phyloP scores from a whole-genome alignment of 805 yeast species.

The Suhomyces sp. region DNA sequence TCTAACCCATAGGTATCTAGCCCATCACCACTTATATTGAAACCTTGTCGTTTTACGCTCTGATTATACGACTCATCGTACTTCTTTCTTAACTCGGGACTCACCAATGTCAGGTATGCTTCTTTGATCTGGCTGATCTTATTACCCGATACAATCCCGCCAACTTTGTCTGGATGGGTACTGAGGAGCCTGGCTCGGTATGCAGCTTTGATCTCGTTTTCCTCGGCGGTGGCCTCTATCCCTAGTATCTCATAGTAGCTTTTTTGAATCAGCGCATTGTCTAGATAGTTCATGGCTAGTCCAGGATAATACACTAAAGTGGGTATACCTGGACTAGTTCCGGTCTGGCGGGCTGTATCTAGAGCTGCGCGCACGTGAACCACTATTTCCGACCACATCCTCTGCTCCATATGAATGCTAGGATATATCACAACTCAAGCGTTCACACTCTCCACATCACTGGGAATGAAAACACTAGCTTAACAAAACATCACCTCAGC shows the following conservation, averaged over 20 bases:
- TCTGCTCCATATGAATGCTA: neutral
- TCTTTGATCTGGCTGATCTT: constrained; percentile 38
- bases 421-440: neutral
- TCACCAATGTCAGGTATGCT: constrained; percentile 61
- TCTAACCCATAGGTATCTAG: constrained; percentile 65
- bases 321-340: neutral
- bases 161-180: constrained; percentile 76
- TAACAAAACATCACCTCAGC: neutral
- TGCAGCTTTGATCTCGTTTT: constrained; percentile 52
- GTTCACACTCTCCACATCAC: neutral
- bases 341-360: neutral
- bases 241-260: constrained; percentile 61
- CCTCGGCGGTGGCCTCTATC: constrained; percentile 36
- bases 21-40: constrained; percentile 56
- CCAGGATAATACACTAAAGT: neutral
- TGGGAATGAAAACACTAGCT: neutral
- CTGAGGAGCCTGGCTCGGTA: constrained; percentile 58
- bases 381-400: neutral
- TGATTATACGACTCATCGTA: constrained; percentile 51
- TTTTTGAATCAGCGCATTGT: constrained; percentile 1
- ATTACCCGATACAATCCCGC: constrained; percentile 1
- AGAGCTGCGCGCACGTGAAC: neutral
- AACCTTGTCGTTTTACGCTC: constrained; percentile 34
- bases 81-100: constrained; percentile 34
- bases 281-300: constrained; percentile 2